Conservation (phyloP, 768 basidiomycete species). For the Sporobolomyces pararoseus region DNA sequence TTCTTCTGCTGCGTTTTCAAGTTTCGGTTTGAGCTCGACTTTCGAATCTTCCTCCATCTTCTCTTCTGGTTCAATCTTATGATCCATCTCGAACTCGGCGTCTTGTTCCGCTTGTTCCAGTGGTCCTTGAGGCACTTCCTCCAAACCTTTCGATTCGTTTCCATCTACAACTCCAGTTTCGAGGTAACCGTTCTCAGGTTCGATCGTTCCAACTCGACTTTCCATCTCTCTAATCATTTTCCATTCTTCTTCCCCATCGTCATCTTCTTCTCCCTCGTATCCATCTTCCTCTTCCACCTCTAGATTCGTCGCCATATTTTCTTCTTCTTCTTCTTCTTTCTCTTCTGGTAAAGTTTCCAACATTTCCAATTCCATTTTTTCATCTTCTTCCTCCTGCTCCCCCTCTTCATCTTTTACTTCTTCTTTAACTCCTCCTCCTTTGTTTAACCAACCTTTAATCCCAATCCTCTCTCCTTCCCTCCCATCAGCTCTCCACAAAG, state of each 20-base stretch:
- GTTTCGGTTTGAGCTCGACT: background rate
- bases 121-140: background rate
- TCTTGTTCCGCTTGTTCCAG: background rate
- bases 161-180: background rate
- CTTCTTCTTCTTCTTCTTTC: background rate
- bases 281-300: conserved; percentile 12
- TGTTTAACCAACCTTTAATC: conserved; percentile 44
- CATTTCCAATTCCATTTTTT: background rate
- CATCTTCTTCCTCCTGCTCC: background rate
- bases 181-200: conserved; percentile 7
- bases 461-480: conserved; percentile 37
- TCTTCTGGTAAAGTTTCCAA: conserved; percentile 6
- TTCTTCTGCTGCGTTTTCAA: background rate
- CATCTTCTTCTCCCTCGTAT: background rate
- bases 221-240: conserved; percentile 12
- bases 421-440: conserved; percentile 16
- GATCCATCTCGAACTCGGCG: background rate
- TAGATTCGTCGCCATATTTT: background rate
- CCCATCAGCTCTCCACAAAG: conserved; percentile 40
- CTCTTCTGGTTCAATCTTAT: background rate
- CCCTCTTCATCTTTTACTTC: conserved; percentile 18
- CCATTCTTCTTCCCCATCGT: conserved; percentile 7
- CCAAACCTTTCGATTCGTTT: background rate
- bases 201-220: background rate
- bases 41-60: conserved; percentile 12